These are phyloP conservation scores for Trichomonas tenax DNA, from an alignment of 208 protist genomes.

Conservation along the genomic window DNA sequence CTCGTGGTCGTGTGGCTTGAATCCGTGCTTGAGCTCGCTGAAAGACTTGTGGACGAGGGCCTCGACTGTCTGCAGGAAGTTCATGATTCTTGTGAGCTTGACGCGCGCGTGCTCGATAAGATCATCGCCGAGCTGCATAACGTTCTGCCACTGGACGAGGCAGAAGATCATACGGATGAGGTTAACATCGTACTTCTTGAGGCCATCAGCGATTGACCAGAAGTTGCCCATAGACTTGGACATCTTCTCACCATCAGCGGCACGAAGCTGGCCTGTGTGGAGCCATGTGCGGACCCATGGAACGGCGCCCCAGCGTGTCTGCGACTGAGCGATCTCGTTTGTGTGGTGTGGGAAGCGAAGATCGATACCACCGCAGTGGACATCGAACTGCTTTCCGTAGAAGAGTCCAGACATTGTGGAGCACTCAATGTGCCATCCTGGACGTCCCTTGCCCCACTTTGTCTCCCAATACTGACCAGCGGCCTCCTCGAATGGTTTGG, in stretches of 20 bases:
- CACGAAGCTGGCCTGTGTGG: conserved; percentile 43
- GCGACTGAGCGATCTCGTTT: conserved; percentile 59
- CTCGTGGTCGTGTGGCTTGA: not conserved
- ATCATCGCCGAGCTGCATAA: not conserved
- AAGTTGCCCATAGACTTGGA: conserved; percentile 62
- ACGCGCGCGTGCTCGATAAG: not conserved
- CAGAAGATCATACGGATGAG: not conserved
- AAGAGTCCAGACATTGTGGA: conserved; percentile 39
- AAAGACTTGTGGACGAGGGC: no score
- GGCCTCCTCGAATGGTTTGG: conserved; percentile 46
- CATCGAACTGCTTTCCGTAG: conserved; percentile 45
- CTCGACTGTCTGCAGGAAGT: not conserved
- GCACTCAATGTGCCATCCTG: conserved; percentile 66
- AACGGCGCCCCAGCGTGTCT: conserved; percentile 25
- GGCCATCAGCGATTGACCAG: conserved; percentile 43
- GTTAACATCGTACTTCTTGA: not conserved
- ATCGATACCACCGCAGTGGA: conserved; percentile 55
- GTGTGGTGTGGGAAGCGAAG: conserved; percentile 60
- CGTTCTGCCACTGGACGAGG: not conserved
- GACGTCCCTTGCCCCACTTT: conserved; percentile 50
- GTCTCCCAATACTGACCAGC: conserved; percentile 37
- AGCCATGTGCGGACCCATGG: conserved; percentile 49
- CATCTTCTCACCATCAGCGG: conserved; percentile 50
- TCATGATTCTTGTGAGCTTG: not conserved
- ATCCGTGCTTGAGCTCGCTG: not conserved